Evolutionary conservation across 768 basidiomycete genomes (phyloP).

Genomic region (Tricholoma sp.): DNA sequence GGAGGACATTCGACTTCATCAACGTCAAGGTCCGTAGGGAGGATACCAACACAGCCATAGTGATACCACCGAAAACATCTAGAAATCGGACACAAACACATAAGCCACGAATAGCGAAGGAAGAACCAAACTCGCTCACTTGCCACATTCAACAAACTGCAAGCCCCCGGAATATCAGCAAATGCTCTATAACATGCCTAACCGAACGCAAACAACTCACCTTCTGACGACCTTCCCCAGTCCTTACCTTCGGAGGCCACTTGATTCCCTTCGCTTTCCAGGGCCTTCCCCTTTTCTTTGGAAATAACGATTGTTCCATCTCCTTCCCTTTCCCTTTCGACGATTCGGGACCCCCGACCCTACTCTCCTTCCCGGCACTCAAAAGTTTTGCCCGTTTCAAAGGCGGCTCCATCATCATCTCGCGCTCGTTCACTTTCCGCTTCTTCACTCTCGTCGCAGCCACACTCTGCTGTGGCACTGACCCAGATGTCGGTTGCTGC

Average conservation of each 20-base stretch:
- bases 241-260: conserved; percentile 3
- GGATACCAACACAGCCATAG: conserved; percentile 44
- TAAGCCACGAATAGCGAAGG: not conserved
- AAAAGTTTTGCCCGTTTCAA: conserved; percentile 23
- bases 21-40: conserved; percentile 30
- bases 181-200: not conserved
- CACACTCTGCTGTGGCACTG: conserved; percentile 10
- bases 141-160: conserved; percentile 26
- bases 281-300: conserved; percentile 10
- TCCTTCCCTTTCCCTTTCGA: conserved; percentile 10
- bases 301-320: not conserved
- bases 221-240: conserved; percentile 16
- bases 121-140: conserved; percentile 4
- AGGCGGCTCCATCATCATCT: conserved; percentile 21
- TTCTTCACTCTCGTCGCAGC: conserved; percentile 31
- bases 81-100: conserved; percentile 3
- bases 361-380: conserved; percentile 2
- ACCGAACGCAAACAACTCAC: conserved; percentile 15
- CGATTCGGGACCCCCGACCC: not conserved
- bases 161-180: not conserved
- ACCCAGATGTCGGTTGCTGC: not conserved
- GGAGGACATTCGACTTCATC: conserved; percentile 38
- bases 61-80: conserved; percentile 37
- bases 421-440: conserved; percentile 19
- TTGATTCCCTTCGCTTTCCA: conserved; percentile 6